phyloP scores from a whole-genome alignment of 2,329 filamentous ascomycete genomes.

The Didymosphaeria variabile region DNA sequence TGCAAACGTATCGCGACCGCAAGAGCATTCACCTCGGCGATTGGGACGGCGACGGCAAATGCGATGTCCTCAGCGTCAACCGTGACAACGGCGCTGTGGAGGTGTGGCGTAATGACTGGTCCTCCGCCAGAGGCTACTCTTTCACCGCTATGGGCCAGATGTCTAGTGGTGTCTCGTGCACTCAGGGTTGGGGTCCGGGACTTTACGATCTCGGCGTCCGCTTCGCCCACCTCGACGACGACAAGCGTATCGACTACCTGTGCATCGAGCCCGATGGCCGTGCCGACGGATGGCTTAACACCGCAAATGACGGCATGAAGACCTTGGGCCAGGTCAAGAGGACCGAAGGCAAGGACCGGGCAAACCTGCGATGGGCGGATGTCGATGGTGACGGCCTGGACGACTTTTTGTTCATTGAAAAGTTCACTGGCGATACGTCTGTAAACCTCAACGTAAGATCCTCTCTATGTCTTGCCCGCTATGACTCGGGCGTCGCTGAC shows the following conservation, averaged over 20 bases:
- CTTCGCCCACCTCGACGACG: neutral
- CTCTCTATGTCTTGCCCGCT: too few relatives aligned
- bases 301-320: too few relatives aligned
- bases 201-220: slow-evolving; percentile 7
- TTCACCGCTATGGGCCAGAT: slow-evolving; percentile 1
- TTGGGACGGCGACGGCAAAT: slow-evolving; percentile 1
- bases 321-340: neutral
- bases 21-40: neutral
- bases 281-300: too few relatives aligned
- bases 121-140: neutral
- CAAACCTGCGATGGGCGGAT: neutral
- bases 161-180: neutral
- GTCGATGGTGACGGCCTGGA: neutral
- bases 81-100: neutral
- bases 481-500: too few relatives aligned
- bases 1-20: neutral
- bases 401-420: neutral
- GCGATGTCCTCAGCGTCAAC: neutral
- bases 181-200: neutral
- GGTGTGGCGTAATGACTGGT: neutral
- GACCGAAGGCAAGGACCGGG: neutral
- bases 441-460: neutral
- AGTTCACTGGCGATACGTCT: neutral
- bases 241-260: slow-evolving; percentile 8
- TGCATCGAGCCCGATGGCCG: slow-evolving; percentile 17